Evolutionary conservation across 345 rosid genomes (phyloP), one percentile per base, ranked within the genome.

Genomic region (Erysimum cheiranthoides): DNA sequence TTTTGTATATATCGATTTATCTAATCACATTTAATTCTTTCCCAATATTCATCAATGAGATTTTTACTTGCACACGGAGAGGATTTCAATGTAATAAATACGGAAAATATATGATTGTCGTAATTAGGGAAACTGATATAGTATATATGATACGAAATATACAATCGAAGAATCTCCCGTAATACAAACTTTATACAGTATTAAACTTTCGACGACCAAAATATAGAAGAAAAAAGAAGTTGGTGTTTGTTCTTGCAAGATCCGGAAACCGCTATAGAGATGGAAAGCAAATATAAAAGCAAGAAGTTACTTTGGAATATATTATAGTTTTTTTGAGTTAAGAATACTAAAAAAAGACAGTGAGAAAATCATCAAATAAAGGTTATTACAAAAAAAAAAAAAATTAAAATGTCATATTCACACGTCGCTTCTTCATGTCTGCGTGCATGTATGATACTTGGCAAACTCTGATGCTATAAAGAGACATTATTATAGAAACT

Each of bases 381-480:
- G 31, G 17, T 51, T 35, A 35, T 35, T 25, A 34, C 45, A 49
- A 60, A 16, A 56, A 12, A 1, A 14, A 5, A 43, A 40, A 11
- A 3, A 4, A 4, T 43, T 13, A 18, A 39, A 39, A 6, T 57
- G 25, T 36, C 58, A 34, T 71, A 60, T 70, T 32, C 36, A 74
- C 67, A 56, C 66, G 78, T 74, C 8, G 38, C 32, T 36, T 25
- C 42, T 28, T 45, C 30, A 74, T 66, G 72, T 54, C 49, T 73
- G 13, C 57, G 45, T 73, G 77, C 77, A 73, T 72, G 76, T 62
- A 61, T 4, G 69, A 52, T 50, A 61, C 76, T 61, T 72, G 76
- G 76, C 70, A 51, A 25, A 50, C 52, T 72, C 52, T 63, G 36
- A 42, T 18, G 35, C 36, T 57, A 38, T 25, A 53, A n/a, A 5